These are phyloP conservation scores for Leishmania arabica DNA, from an alignment of 208 protist species.

Conservation along the genomic window DNA sequence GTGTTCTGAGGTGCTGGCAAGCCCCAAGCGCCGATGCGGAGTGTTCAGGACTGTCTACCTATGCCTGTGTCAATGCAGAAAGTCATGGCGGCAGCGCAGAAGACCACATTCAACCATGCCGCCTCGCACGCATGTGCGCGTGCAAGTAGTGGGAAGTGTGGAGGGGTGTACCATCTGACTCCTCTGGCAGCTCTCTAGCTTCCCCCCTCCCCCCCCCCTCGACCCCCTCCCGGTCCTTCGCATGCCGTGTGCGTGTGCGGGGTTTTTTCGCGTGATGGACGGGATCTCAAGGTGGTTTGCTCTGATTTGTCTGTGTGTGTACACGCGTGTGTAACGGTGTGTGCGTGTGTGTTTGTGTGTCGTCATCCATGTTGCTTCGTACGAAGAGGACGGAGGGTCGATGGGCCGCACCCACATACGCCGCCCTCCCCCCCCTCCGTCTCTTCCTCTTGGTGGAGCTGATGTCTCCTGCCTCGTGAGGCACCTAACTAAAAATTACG, in stretches of 20 bases:
- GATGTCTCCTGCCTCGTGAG: conserved; percentile 4
- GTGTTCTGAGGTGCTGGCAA: neutral
- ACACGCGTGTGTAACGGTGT: neutral
- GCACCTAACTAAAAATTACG: neutral
- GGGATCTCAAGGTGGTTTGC: neutral
- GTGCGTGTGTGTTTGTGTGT: neutral
- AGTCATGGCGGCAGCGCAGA: neutral
- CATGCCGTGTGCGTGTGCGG: neutral
- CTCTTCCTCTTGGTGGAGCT: neutral
- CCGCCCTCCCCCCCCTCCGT: neutral
- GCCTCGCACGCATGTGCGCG: neutral
- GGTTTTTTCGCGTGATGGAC: neutral
- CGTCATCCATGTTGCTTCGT: neutral
- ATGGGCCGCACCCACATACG: neutral
- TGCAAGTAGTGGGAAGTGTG: neutral
- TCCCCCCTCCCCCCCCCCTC: neutral
- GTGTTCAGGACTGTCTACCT: neutral
- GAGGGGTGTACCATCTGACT: neutral
- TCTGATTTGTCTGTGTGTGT: neutral
- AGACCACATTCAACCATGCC: neutral
- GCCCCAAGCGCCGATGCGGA: neutral
- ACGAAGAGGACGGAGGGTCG: neutral
- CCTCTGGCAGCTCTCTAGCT: neutral
- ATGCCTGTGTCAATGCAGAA: neutral
- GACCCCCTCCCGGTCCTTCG: neutral